phyloP scores from a whole-genome alignment of 345 rosid genomes.

The Acer campestre region DNA sequence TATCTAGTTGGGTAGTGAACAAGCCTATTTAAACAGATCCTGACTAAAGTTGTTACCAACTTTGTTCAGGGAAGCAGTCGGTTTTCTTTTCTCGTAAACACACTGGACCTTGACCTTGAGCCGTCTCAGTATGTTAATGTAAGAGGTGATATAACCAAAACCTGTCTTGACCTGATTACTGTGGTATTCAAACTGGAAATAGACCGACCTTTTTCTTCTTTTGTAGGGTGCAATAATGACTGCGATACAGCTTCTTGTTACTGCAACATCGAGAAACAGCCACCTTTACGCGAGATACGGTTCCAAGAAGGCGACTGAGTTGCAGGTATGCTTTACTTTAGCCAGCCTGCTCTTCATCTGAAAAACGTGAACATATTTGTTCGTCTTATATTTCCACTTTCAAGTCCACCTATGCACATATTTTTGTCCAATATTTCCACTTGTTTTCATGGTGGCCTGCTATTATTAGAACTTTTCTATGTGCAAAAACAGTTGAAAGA shows the following conservation, averaged over 20 bases:
- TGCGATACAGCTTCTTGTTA: slow-evolving; percentile 77
- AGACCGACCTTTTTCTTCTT: background rate
- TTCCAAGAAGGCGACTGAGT: slow-evolving; percentile 43
- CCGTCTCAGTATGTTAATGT: slow-evolving; percentile 39
- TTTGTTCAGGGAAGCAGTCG: slow-evolving; percentile 34
- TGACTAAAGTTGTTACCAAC: background rate
- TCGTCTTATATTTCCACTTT: too few species aligned
- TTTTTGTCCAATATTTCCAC: too few species aligned
- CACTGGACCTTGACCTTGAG: too few species aligned
- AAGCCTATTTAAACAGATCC: slow-evolving; percentile 21
- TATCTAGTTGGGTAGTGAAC: too few species aligned
- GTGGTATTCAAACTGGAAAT: background rate
- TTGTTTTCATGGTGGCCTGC: too few species aligned
- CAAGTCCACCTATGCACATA: background rate
- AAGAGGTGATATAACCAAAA: slow-evolving; percentile 40
- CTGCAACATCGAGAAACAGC: slow-evolving; percentile 64
- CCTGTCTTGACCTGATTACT: background rate
- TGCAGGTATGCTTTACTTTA: background rate
- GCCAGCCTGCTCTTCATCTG: background rate
- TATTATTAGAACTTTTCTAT: too few species aligned
- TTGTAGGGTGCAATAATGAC: slow-evolving; percentile 72
- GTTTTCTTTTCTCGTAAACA: slow-evolving; percentile 11
- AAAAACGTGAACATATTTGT: too few species aligned
- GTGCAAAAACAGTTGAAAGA: too few species aligned
- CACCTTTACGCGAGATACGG: slow-evolving; percentile 59